These are phyloP conservation scores for Chamaenerion angustifolium DNA, from an alignment of 345 rosid genomes.

Conservation along the genomic window DNA sequence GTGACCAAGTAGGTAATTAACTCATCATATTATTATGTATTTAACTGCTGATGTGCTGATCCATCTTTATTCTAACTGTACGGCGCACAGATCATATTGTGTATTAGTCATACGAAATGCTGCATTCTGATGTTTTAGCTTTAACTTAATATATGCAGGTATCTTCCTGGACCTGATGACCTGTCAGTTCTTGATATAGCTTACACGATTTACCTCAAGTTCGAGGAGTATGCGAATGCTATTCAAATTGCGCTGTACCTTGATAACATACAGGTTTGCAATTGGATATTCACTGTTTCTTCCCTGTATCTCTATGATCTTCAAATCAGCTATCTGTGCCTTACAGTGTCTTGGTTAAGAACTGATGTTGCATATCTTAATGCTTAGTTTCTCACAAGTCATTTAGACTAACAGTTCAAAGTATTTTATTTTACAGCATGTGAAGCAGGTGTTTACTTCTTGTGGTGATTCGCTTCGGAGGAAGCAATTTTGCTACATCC, in stretches of 20 bases:
- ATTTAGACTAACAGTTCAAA: slow-evolving; percentile 10
- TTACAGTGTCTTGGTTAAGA: neutral
- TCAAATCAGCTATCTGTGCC: neutral
- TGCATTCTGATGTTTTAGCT: neutral
- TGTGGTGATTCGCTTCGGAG: slow-evolving; percentile 49
- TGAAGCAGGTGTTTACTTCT: slow-evolving; percentile 64
- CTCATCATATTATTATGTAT: too few relatives aligned
- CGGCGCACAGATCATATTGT: too few relatives aligned
- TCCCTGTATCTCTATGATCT: neutral
- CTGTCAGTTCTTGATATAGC: slow-evolving; percentile 59
- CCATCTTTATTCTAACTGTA: too few relatives aligned
- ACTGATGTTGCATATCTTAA: neutral
- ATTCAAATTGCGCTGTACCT: slow-evolving; percentile 76
- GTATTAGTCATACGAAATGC: neutral
- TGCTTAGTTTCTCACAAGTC: neutral
- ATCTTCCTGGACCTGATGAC: slow-evolving; percentile 92
- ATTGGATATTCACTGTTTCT: neutral
- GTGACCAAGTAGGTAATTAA: too few relatives aligned
- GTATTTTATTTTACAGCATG: slow-evolving; percentile 37
- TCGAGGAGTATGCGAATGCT: slow-evolving; percentile 58
- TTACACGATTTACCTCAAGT: slow-evolving; percentile 61
- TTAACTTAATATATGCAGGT: slow-evolving; percentile 34
- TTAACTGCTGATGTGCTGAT: too few relatives aligned
- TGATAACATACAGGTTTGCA: slow-evolving; percentile 61
- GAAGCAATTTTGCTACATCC: slow-evolving; percentile 85